These are phyloP conservation scores for Exophiala dermatitidis DNA, from an alignment of 2,329 filamentous ascomycete species.

Conservation along the genomic window DNA sequence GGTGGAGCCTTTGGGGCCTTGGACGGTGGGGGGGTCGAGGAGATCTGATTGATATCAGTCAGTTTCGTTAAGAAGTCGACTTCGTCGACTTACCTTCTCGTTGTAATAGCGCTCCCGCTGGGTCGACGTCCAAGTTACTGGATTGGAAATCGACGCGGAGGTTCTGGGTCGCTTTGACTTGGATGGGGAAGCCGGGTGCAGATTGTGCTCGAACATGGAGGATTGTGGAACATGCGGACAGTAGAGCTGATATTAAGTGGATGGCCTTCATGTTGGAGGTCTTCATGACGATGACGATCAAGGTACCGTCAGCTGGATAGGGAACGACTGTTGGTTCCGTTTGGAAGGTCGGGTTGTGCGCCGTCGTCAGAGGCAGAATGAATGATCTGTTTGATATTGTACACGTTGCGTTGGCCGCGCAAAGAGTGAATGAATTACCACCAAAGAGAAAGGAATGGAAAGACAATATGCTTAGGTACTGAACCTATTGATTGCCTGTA, in stretches of 20 bases:
- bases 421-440: too few species aligned
- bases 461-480: too few species aligned
- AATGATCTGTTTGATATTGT: too few species aligned
- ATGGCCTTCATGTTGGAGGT: not conserved
- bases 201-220: conserved; percentile 10
- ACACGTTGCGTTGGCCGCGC: too few species aligned
- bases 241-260: not conserved
- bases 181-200: conserved; percentile 16
- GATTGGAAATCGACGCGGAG: conserved; percentile 16
- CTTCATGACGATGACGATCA: not conserved
- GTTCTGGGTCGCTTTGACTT: conserved; percentile 5
- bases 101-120: conserved; percentile 10
- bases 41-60: conserved; percentile 5
- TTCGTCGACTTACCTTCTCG: conserved; percentile 10
- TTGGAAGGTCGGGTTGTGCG: too few species aligned
- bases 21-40: conserved; percentile 17
- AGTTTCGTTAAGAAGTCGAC: not conserved
- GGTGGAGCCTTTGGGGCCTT: conserved; percentile 21
- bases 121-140: conserved; percentile 5
- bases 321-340: too few species aligned
- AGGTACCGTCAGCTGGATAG: too few species aligned
- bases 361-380: too few species aligned
- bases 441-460: too few species aligned
- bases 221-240: not conserved
- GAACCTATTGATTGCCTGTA: too few species aligned